These are phyloP conservation scores for Trichoderma brevicompactum DNA, from an alignment of 2,329 filamentous ascomycete genomes.

Conservation along the genomic window DNA sequence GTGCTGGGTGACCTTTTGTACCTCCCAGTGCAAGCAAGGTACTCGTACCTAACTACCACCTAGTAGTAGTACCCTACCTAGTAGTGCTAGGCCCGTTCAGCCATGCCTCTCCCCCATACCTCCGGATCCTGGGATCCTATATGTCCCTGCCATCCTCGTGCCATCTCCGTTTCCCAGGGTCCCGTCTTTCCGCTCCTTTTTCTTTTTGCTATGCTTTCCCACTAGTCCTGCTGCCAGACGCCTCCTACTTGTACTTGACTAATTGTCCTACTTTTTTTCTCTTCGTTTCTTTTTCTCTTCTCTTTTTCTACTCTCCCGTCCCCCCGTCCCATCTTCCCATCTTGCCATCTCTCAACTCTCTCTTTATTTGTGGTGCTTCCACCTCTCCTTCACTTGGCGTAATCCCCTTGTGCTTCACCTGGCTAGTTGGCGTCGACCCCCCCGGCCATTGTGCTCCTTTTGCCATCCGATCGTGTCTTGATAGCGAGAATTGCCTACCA, in stretches of 20 bases:
- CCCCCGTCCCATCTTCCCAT: not conserved
- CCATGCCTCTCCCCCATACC: constrained; percentile 21
- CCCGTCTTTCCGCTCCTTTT: constrained; percentile 29
- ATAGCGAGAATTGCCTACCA: constrained; percentile 13
- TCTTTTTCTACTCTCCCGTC: constrained; percentile 24
- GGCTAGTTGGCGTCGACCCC: not conserved
- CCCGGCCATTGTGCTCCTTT: constrained; percentile 10
- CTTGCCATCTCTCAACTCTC: not conserved
- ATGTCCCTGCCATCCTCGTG: constrained; percentile 32
- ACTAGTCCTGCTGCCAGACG: constrained; percentile 27
- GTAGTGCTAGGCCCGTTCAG: not conserved
- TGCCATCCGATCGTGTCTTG: not conserved
- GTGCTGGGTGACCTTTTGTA: constrained; percentile 22
- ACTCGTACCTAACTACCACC: not conserved
- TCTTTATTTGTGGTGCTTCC: constrained; percentile 1
- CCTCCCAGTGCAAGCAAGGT: not conserved
- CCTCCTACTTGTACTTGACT: constrained; percentile 26
- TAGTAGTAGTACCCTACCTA: no score
- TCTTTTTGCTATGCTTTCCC: constrained; percentile 22
- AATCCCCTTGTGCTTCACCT: constrained; percentile 11
- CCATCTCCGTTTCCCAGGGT: constrained; percentile 30
- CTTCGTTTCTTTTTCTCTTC: constrained; percentile 10
- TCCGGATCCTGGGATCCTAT: constrained; percentile 21
- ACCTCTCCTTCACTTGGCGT: constrained; percentile 23
- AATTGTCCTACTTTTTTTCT: constrained; percentile 22